A percentile compares a stretch with the other conserved stretches of the same genome.
phyloP scores from a whole-genome alignment of 2,329 filamentous ascomycete genomes.

The Biscogniauxia sp. region DNA sequence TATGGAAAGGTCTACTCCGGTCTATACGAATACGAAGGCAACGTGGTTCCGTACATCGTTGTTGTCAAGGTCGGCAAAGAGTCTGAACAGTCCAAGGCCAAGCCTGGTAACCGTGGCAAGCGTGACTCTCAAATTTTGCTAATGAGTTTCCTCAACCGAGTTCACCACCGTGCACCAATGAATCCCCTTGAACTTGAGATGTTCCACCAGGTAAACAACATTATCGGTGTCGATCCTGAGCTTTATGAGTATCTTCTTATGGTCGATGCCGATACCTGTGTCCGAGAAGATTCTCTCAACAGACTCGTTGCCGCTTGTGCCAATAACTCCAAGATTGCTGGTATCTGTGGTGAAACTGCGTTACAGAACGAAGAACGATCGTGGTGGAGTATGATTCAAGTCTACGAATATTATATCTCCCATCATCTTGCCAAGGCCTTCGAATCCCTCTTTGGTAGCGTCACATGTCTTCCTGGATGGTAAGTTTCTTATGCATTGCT shows the following conservation, averaged over 20 bases:
- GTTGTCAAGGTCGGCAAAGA: slow-evolving; percentile 97
- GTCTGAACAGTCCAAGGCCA: slow-evolving; percentile 84
- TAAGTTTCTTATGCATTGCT: slow-evolving; percentile 49
- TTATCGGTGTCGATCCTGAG: slow-evolving; percentile 96
- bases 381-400: slow-evolving; percentile 99
- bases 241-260: slow-evolving; percentile 96
- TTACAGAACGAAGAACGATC: slow-evolving; percentile 91
- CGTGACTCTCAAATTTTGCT: slow-evolving; percentile 95
- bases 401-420: slow-evolving; percentile 99
- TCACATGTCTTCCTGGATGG: slow-evolving; percentile 99
- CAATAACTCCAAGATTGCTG: slow-evolving; percentile 92
- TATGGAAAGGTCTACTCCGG: slow-evolving; percentile 99
- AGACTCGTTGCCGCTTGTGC: slow-evolving; percentile 88
- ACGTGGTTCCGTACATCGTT: slow-evolving; percentile 94
- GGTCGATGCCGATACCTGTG: slow-evolving; percentile 96
- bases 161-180: slow-evolving; percentile 93
- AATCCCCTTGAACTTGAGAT: slow-evolving; percentile 94
- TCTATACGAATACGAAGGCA: slow-evolving; percentile 95
- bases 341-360: slow-evolving; percentile 95
- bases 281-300: slow-evolving; percentile 88
- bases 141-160: slow-evolving; percentile 97
- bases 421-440: slow-evolving; percentile 97
- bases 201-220: slow-evolving; percentile 99
- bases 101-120: slow-evolving; percentile 97
- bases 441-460: slow-evolving; percentile 94